Evolutionary conservation across 2,329 filamentous ascomycete species (phyloP).

Genomic region (Trichoderma asperellum): DNA sequence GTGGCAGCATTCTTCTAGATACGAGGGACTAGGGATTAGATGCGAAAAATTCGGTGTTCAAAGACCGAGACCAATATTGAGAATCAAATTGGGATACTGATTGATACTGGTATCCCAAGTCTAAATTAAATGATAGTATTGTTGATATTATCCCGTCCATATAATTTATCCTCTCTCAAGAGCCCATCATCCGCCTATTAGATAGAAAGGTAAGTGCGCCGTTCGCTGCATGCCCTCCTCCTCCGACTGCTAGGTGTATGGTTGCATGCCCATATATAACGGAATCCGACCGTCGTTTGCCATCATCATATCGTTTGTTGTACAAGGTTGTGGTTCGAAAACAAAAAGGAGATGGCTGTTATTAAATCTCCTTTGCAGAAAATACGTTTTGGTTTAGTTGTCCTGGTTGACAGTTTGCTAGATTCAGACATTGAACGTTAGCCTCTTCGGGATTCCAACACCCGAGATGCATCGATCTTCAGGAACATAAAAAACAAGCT

Average conservation of each 20-base stretch:
- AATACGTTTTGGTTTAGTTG: conserved; percentile 31
- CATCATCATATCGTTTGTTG: conserved; percentile 42
- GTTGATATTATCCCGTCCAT: conserved; percentile 26
- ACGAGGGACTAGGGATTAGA: background rate
- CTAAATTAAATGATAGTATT: conserved; percentile 32
- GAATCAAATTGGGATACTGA: conserved; percentile 27
- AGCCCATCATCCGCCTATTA: conserved; percentile 17
- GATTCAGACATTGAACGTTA: background rate
- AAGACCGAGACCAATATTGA: conserved; percentile 15
- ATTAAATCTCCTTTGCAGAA: background rate
- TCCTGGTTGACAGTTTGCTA: conserved; percentile 47
- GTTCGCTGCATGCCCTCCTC: conserved; percentile 23
- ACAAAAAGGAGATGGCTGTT: conserved; percentile 20
- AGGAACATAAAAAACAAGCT: conserved; percentile 38
- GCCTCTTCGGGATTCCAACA: conserved; percentile 8
- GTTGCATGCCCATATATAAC: conserved; percentile 38
- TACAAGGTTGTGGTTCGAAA: conserved; percentile 37
- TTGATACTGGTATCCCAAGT: conserved; percentile 23
- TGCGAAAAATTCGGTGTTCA: conserved; percentile 5
- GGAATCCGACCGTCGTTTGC: conserved; percentile 35
- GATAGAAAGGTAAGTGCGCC: conserved; percentile 16
- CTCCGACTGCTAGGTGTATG: conserved; percentile 31
- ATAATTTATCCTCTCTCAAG: background rate
- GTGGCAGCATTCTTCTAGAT: conserved; percentile 1
- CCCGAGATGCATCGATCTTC: background rate